phyloP scores from a whole-genome alignment of 164 flowering plant species.

The Magnolia officinalis region DNA sequence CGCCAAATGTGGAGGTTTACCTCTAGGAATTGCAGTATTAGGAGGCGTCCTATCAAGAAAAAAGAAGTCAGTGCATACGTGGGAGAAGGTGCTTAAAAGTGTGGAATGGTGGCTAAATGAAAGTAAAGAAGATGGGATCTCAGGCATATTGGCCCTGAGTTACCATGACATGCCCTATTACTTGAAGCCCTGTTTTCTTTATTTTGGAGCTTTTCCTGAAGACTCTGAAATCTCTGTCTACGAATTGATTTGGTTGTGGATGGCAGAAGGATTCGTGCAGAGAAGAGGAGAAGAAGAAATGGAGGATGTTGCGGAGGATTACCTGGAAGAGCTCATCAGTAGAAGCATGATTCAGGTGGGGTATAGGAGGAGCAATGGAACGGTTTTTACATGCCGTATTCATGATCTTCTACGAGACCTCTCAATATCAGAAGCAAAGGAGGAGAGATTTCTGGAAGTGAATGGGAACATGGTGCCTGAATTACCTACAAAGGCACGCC shows the following conservation, averaged over 20 bases:
- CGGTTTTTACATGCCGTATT: neutral
- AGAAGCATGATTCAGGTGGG: neutral
- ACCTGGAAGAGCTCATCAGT: neutral
- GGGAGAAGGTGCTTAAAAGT: neutral
- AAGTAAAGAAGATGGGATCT: neutral
- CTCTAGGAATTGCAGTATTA: neutral
- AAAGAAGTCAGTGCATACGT: neutral
- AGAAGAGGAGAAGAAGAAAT: neutral
- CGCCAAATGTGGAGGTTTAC: neutral
- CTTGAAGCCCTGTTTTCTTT: neutral
- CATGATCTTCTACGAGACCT: slow-evolving; percentile 3
- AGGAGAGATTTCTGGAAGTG: neutral
- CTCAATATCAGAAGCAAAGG: neutral
- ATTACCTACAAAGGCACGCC: neutral
- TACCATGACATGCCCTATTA: neutral
- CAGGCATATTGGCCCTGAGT: slow-evolving; percentile 9
- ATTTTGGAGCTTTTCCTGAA: neutral
- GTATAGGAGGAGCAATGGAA: neutral
- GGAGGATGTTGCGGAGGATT: slow-evolving; percentile 4
- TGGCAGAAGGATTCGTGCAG: neutral
- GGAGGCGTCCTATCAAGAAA: neutral
- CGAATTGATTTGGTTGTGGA: neutral
- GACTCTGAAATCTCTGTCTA: neutral
- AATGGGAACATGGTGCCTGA: neutral
- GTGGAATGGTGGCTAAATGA: neutral